Evolutionary conservation across 2,329 filamentous ascomycete species (phyloP), one percentile per base, ranked within the genome.

Genomic region (Harringtonia aguacate): DNA sequence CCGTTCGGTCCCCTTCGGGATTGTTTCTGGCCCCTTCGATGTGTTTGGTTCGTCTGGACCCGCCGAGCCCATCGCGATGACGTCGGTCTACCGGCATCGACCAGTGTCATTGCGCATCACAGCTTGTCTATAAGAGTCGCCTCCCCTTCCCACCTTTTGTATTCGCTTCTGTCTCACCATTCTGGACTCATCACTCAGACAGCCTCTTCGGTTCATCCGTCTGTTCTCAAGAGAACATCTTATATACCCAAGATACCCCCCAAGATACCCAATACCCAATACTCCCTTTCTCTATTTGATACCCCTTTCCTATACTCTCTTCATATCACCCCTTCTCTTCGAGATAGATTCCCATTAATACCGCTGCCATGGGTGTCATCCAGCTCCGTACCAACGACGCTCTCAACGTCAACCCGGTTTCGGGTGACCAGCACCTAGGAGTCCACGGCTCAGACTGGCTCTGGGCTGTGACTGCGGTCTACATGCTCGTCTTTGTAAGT

Each of bases 401-500:
- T 20, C 59, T 77, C 31, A 48, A 59, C 29, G 54, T 65, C 57
- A 72, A 77, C 59, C 69, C 68, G 3, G 61, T 65, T 0, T 49
- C 47, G 3, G 66, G 66, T 9, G 58, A 61, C 34, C 56, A 66
- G 43, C 41, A 49, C 17, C 61, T 75, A 18, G 62, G 64, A 1
- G 57, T 56, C 1, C 57, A 69, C 45, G 73, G 72, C 44, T 75
- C 71, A 35, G 58, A 72, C 61, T 77, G 72, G 73, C 62, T 76
- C 13, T 77, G 67, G 65, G 63, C 72, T 28, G 69, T 72, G n/a
- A 67, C 65, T 6, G 69, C 71, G 44, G 42, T 76, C 53, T 73
- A 68, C 50, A 47, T 58, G 7, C 20, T 74, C 15, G 59, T 63
- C n/a, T 68, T 72, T 47, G 67, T 71, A 55, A 36, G 66, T 56